Conservation (phyloP, 2,329 filamentous ascomycete species). For the Colletotrichum sublineola region DNA sequence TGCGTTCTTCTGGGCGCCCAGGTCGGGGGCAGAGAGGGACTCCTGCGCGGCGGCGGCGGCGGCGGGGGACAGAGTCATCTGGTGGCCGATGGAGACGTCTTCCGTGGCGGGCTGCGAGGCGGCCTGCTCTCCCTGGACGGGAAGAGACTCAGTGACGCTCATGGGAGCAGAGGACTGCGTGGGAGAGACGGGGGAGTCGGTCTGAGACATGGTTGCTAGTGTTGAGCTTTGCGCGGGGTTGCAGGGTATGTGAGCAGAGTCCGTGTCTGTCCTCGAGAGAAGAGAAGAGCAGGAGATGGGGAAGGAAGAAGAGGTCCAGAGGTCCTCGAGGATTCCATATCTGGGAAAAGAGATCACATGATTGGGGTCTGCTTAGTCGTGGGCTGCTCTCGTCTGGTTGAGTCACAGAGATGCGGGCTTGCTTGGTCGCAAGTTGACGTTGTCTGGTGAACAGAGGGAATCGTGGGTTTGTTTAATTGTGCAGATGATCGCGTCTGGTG, state of each 20-base stretch:
- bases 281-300: not conserved
- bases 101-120: not conserved
- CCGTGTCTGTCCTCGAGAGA: not conserved
- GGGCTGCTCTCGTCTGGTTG: not conserved
- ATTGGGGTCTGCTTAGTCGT: not conserved
- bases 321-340: not conserved
- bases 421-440: not conserved
- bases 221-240: not conserved
- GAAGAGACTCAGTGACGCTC: no score
- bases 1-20: not conserved
- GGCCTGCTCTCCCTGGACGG: not conserved
- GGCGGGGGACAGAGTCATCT: not conserved
- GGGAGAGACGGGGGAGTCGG: not conserved
- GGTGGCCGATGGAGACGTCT: not conserved
- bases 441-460: not conserved
- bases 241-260: not conserved
- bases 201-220: not conserved
- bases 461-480: not conserved
- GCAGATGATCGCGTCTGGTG: not conserved
- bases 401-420: not conserved
- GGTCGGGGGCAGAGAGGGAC: not conserved
- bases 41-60: not conserved
- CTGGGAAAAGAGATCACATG: not conserved
- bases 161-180: not conserved
- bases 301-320: not conserved